Evolutionary conservation across 352 stramenopile genomes (phyloP).

Genomic region (Phytophthora quininea): DNA sequence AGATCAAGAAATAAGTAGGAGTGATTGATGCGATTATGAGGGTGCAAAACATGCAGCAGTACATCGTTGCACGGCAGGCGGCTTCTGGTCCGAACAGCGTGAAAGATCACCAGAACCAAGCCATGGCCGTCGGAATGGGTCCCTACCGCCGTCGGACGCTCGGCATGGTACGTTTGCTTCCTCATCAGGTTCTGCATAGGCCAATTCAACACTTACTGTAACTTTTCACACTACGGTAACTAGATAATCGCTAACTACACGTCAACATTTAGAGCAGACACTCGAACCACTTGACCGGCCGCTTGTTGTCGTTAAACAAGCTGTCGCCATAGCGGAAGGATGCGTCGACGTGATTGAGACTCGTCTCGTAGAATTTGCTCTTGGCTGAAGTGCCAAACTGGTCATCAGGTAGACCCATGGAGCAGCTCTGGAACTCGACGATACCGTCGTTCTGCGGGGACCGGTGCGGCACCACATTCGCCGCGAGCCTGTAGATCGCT

Average conservation of each 20-base stretch:
- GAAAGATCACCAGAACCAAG: no score
- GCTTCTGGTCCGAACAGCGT: constrained; percentile 2
- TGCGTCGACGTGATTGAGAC: constrained; percentile 66
- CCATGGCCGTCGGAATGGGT: neutral
- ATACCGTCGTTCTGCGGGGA: constrained; percentile 48
- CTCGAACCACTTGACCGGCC: constrained; percentile 75
- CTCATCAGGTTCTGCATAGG: no score
- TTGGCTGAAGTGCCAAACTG: constrained; percentile 45
- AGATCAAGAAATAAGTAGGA: neutral
- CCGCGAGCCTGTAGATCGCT: constrained; percentile 35
- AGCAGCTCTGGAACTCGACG: constrained; percentile 59
- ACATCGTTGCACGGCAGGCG: neutral
- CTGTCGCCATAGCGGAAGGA: constrained; percentile 65
- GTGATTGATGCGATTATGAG: neutral
- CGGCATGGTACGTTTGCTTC: no score
- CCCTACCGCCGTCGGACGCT: no score
- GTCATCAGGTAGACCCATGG: constrained; percentile 30
- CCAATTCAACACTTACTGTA: no score
- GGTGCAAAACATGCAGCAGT: neutral
- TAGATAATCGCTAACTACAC: no score
- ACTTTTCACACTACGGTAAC: no score
- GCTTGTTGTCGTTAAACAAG: constrained; percentile 51
- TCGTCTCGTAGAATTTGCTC: constrained; percentile 47
- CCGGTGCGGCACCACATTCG: constrained; percentile 36
- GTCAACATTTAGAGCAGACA: constrained; percentile 46